phyloP scores from a whole-genome alignment of 129 eudicot genomes.

The Tagetes patula region DNA sequence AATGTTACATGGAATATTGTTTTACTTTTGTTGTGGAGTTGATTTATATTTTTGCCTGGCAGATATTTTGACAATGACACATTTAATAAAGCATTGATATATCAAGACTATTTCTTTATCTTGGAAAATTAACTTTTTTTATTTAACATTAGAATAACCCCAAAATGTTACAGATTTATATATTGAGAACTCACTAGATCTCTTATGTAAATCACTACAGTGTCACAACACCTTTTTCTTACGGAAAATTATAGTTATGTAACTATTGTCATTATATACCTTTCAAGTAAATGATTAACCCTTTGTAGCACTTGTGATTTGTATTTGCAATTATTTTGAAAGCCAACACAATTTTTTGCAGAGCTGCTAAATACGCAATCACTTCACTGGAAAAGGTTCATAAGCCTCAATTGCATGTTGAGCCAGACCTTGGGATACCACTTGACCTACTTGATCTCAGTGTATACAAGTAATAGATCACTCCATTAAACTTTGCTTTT shows the following conservation, averaged over 20 bases:
- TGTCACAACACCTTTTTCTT: neutral
- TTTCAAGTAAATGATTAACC: constrained; percentile 8
- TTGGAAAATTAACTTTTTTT: neutral
- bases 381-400: constrained; percentile 82
- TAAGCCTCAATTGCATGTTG: constrained; percentile 89
- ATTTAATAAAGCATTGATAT: too few species aligned
- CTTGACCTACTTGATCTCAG: constrained; percentile 97
- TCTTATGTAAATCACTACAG: neutral
- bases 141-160: neutral
- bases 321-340: neutral
- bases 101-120: neutral
- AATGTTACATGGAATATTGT: neutral
- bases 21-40: neutral
- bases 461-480: constrained; percentile 76
- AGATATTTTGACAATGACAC: neutral
- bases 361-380: constrained; percentile 63
- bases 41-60: neutral
- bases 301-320: neutral
- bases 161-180: neutral
- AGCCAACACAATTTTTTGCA: constrained; percentile 45
- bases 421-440: constrained; percentile 94
- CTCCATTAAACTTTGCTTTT: neutral
- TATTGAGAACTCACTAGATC: neutral
- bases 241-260: neutral
- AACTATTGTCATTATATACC: neutral